Percentiles rank a stretch among this genome's conserved stretches.
Evolutionary conservation across 106 monocot species (phyloP).

Genomic region (Triglochin maritima): DNA sequence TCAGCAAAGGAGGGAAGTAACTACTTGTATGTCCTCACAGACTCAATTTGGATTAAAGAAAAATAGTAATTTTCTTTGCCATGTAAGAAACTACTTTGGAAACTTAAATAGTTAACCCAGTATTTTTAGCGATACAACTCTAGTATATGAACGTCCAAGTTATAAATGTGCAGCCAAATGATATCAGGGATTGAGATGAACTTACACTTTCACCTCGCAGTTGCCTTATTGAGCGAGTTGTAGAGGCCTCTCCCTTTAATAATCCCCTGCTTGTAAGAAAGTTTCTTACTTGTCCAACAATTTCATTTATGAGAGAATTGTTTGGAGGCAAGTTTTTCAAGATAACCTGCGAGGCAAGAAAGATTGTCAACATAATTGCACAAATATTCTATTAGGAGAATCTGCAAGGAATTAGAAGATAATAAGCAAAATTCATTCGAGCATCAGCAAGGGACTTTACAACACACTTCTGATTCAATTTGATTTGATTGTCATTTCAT

Average conservation of each 20-base stretch:
- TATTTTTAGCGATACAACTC: too few species aligned
- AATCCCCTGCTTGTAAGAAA: conserved; percentile 75
- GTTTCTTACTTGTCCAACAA: conserved; percentile 67
- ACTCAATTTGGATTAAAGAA: too few species aligned
- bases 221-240: conserved; percentile 42
- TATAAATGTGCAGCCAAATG: not conserved
- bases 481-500: not conserved
- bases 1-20: too few species aligned
- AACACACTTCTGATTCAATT: not conserved
- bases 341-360: conserved; percentile 33
- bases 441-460: too few species aligned
- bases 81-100: too few species aligned
- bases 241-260: conserved; percentile 52
- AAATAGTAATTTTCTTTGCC: too few species aligned
- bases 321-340: conserved; percentile 91
- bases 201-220: conserved; percentile 63
- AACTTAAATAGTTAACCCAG: too few species aligned
- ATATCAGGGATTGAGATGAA: not conserved
- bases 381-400: not conserved
- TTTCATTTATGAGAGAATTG: conserved; percentile 75
- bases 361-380: not conserved
- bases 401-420: not conserved
- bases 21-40: too few species aligned
- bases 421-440: not conserved
- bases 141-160: too few species aligned